Evolutionary conservation across 805 yeast species (phyloP), one percentile per base, ranked within the genome.

Genomic region (Candida suzukii): DNA sequence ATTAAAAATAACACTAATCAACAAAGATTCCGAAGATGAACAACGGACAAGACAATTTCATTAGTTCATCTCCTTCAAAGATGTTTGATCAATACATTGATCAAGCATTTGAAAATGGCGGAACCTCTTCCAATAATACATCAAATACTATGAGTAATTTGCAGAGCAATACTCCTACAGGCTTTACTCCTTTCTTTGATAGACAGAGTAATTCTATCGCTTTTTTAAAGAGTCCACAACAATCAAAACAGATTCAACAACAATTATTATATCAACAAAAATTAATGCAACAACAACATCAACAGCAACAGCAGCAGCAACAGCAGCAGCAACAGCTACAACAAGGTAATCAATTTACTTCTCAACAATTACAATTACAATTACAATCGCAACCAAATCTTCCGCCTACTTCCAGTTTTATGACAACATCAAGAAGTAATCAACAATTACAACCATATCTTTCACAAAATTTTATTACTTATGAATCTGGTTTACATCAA

Each of bases 161-260:
- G n/a, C 28, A 35, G 11, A 25, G 3, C 37, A 35, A 35, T 25
- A 35, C 29, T 17, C 28, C 39, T 16, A 39, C 50, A 4, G 57
- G 58, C 3, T 55, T 57, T 57, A 55, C 58, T 4, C 60, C 60
- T 14, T 55, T 47, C 35, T 51, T 55, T 16, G 58, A 55, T 41
- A 51, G 49, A 37, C 39, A 37, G 3, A 46, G 44, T 25, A 37
- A 28, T n/a, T 14, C 33, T 27, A 27, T 21, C 3, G 18, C 4
- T 13, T 24, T 16, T 26, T 24, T 16, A 13, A 31, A 19, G 12
- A 31, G 35, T 19, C 35, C 35, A 7, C 35, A 31, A 19, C 24
- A 37, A 20, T 27, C 25, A 17, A 27, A 37, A 26, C 32, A 37
- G 10, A 19, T 24, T 13, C 39, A 37, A n/a, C 26, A n/a, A 21